Percentiles rank a stretch among this genome's conserved stretches.
Conservation (phyloP, 345 rosid species). For the Turritis glabra region DNA sequence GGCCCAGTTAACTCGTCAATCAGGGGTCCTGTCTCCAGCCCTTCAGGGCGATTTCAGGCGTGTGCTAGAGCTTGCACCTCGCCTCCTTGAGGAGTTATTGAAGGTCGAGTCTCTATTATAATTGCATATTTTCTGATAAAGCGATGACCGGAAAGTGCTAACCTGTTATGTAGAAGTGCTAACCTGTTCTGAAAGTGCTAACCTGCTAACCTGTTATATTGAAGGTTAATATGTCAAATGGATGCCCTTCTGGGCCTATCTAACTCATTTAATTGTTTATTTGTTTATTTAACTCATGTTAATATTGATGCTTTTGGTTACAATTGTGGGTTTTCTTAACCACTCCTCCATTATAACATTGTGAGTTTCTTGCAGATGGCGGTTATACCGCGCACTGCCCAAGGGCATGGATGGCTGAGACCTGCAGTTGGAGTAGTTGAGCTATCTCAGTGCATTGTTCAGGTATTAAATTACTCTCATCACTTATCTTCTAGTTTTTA, state of each 20-base stretch:
- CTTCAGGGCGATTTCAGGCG: conserved; percentile 79
- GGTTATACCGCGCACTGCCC: conserved; percentile 77
- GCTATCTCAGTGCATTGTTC: conserved; percentile 94
- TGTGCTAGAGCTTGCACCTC: conserved; percentile 91
- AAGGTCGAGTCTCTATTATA: conserved; percentile 55
- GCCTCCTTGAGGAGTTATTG: conserved; percentile 92
- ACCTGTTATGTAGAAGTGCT: background rate
- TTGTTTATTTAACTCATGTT: conserved; percentile 7
- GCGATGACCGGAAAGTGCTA: conserved; percentile 3
- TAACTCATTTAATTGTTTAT: conserved; percentile 7
- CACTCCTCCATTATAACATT: conserved; percentile 5
- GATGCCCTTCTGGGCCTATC: conserved; percentile 1
- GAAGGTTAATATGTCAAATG: conserved; percentile 7
- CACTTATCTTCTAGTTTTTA: conserved; percentile 7
- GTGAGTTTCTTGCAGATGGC: conserved; percentile 71
- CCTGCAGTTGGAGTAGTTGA: conserved; percentile 95
- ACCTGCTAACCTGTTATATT: background rate
- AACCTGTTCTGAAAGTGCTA: background rate
- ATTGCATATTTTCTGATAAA: conserved; percentile 7
- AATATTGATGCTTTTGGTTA: background rate
- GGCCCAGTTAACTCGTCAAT: conserved; percentile 89
- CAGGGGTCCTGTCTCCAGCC: conserved; percentile 74
- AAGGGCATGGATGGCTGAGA: conserved; percentile 98
- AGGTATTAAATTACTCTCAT: conserved; percentile 50
- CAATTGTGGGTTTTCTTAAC: conserved; percentile 6